phyloP scores from a whole-genome alignment of 345 rosid species.

The Zanthoxylum bungeanum region DNA sequence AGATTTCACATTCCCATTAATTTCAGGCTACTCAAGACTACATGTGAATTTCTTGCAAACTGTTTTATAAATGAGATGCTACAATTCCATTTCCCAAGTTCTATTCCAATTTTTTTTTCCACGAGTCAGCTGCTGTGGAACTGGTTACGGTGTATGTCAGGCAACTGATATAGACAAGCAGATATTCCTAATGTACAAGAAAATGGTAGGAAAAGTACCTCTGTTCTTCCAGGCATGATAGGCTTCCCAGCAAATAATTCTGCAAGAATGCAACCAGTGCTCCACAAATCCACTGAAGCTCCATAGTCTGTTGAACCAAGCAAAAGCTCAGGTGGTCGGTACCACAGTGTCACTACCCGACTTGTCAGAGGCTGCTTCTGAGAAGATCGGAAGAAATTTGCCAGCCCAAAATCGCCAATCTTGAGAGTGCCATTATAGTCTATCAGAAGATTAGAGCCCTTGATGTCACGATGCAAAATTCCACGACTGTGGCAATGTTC shows the following conservation, averaged over 20 bases:
- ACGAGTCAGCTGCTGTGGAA: not conserved
- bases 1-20: not conserved
- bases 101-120: not conserved
- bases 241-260: slow-evolving; percentile 62
- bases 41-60: not conserved
- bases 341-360: slow-evolving; percentile 60
- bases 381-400: slow-evolving; percentile 33
- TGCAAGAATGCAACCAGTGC: slow-evolving; percentile 60
- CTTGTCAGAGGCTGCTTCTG: slow-evolving; percentile 57
- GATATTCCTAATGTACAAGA: not conserved
- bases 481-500: slow-evolving; percentile 55
- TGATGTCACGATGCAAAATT: slow-evolving; percentile 56
- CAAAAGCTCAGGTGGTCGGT: slow-evolving; percentile 62
- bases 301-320: slow-evolving; percentile 57
- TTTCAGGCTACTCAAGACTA: not conserved
- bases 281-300: slow-evolving; percentile 56
- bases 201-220: slow-evolving; percentile 26
- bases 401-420: slow-evolving; percentile 59
- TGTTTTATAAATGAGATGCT: not conserved
- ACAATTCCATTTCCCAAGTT: not conserved
- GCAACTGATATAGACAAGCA: not conserved
- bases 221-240: slow-evolving; percentile 66
- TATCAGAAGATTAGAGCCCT: slow-evolving; percentile 49
- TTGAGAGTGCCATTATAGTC: slow-evolving; percentile 44
- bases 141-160: not conserved